These are phyloP conservation scores for Pythium folliculosum DNA, from an alignment of 352 stramenopile species.

Conservation along the genomic window DNA sequence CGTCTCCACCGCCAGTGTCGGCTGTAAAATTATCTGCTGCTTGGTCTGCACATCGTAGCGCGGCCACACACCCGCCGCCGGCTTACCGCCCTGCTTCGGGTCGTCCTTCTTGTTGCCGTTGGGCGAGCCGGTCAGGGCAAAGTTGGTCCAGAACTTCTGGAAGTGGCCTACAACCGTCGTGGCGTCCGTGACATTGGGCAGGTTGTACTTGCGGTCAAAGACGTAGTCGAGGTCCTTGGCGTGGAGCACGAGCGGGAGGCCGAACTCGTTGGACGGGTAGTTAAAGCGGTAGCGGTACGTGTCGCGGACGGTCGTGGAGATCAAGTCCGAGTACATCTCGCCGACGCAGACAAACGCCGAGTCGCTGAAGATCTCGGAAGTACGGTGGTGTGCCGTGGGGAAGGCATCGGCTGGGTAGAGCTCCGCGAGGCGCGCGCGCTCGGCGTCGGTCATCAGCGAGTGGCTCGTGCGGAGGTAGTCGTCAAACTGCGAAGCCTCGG, in stretches of 20 bases:
- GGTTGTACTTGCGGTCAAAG: slow-evolving; percentile 11
- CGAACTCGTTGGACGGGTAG: neutral
- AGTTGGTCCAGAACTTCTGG: slow-evolving; percentile 24
- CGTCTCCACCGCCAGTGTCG: slow-evolving; percentile 2
- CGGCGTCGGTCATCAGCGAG: neutral
- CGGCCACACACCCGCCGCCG: neutral
- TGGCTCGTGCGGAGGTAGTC: no score
- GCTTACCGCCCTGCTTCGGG: neutral
- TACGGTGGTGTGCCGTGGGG: neutral
- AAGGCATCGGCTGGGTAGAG: slow-evolving; percentile 10
- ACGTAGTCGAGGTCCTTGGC: slow-evolving; percentile 18
- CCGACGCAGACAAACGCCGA: slow-evolving; percentile 13
- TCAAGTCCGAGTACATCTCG: slow-evolving; percentile 1
- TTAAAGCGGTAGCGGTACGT: slow-evolving; percentile 28
- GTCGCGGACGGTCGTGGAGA: neutral
- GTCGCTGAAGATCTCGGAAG: slow-evolving; percentile 12
- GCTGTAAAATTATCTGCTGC: slow-evolving; percentile 22
- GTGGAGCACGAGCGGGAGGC: slow-evolving; percentile 9
- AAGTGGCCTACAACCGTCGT: slow-evolving; percentile 9
- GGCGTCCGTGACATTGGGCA: slow-evolving; percentile 5
- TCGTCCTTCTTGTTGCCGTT: neutral
- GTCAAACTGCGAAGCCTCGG: no score
- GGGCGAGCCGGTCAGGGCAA: slow-evolving; percentile 9
- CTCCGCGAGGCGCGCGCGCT: neutral
- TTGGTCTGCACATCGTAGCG: slow-evolving; percentile 3